Percentiles rank a stretch among this genome's conserved stretches.
phyloP scores from a whole-genome alignment of 2,329 filamentous ascomycete species.

The Penicillium sp. region DNA sequence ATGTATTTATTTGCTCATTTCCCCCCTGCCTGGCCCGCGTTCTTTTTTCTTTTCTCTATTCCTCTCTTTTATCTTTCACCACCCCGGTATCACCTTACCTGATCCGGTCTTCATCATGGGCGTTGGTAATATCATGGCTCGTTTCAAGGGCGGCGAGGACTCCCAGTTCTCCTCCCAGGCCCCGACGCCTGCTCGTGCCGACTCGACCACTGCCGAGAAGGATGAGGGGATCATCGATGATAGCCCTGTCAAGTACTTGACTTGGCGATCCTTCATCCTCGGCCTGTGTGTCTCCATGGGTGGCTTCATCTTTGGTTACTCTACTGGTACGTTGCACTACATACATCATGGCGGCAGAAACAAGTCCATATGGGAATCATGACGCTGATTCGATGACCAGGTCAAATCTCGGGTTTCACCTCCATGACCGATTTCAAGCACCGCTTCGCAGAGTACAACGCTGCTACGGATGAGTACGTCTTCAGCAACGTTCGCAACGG shows the following conservation, averaged over 20 bases:
- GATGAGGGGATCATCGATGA: slow-evolving; percentile 41
- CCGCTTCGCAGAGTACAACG: slow-evolving; percentile 43
- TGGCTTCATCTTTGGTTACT: slow-evolving; percentile 53
- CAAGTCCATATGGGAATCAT: not conserved
- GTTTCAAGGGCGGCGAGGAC: slow-evolving; percentile 32
- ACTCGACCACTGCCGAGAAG: slow-evolving; percentile 38
- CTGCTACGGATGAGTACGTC: slow-evolving; percentile 35
- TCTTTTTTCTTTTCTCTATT: slow-evolving; percentile 14
- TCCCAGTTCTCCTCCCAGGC: slow-evolving; percentile 39
- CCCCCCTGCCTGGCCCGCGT: slow-evolving; percentile 13
- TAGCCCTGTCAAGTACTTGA: slow-evolving; percentile 48
- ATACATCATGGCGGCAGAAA: not conserved
- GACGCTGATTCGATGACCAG: slow-evolving; percentile 16
- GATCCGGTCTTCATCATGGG: slow-evolving; percentile 31
- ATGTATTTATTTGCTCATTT: slow-evolving; percentile 30
- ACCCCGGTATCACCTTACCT: slow-evolving; percentile 4
- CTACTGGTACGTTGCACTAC: slow-evolving; percentile 39
- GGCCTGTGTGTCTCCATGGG: slow-evolving; percentile 53
- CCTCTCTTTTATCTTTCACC: not conserved
- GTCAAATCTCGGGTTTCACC: slow-evolving; percentile 52
- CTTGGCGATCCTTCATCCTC: slow-evolving; percentile 48
- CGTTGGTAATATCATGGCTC: slow-evolving; percentile 32
- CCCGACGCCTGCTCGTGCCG: slow-evolving; percentile 37
- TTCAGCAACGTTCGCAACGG: slow-evolving; percentile 52
- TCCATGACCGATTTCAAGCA: slow-evolving; percentile 52